Percentiles rank a stretch among this genome's conserved stretches.
Evolutionary conservation across 1,284 basidiomycete genomes (phyloP).

Genomic region (Ustilago tritici): DNA sequence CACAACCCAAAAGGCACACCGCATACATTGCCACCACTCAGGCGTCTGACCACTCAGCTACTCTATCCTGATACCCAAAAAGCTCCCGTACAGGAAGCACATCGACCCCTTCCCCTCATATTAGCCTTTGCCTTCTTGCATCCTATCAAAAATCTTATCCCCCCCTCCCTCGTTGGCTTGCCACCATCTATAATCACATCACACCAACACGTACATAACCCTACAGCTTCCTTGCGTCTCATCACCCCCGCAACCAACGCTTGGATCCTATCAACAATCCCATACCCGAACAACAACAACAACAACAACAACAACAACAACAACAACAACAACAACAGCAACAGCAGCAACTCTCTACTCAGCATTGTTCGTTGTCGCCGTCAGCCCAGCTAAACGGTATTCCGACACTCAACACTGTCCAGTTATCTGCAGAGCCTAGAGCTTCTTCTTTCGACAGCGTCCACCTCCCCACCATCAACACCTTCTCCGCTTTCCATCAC

Average conservation of each 20-base stretch:
- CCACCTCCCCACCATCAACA: neutral
- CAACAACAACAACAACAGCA: neutral
- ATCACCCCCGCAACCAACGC: slow-evolving; percentile 7
- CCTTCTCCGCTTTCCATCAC: neutral
- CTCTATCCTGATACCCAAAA: slow-evolving; percentile 24
- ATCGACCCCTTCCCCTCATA: slow-evolving; percentile 16
- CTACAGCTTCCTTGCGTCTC: slow-evolving; percentile 10
- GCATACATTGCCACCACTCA: slow-evolving; percentile 29
- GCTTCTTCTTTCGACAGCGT: slow-evolving; percentile 8
- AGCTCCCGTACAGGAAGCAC: slow-evolving; percentile 49
- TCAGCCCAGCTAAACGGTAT: neutral
- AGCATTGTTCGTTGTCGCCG: neutral
- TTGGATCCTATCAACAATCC: slow-evolving; percentile 1
- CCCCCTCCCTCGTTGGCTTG: slow-evolving; percentile 8
- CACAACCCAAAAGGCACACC: slow-evolving; percentile 20
- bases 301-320: neutral
- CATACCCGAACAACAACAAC: neutral
- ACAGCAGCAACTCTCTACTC: neutral
- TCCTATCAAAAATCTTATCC: neutral
- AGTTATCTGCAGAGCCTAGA: neutral
- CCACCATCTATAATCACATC: slow-evolving; percentile 37
- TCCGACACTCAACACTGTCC: neutral
- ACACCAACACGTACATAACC: slow-evolving; percentile 8
- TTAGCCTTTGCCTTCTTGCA: slow-evolving; percentile 5
- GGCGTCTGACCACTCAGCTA: slow-evolving; percentile 18